Evolutionary conservation across 805 yeast species (phyloP).

Genomic region (Alloascoidea hylecoeti): DNA sequence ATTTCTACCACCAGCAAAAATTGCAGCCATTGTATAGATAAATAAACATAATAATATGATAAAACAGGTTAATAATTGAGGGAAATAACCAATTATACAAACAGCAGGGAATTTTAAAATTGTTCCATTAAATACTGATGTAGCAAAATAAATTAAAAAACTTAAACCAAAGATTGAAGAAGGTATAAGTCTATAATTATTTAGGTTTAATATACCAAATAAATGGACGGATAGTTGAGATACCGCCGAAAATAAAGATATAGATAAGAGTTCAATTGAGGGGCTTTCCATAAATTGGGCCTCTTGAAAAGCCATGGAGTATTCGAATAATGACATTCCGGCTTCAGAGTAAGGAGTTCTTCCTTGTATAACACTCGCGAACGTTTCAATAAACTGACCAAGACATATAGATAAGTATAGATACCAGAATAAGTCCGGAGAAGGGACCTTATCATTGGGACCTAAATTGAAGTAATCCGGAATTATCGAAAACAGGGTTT

Average conservation of each 20-base stretch:
- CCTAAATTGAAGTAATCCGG: constrained; percentile 8
- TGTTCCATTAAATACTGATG: constrained; percentile 24
- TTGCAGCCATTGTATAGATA: constrained; percentile 43
- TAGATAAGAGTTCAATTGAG: constrained; percentile 33
- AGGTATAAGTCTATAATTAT: constrained; percentile 45
- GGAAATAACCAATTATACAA: constrained; percentile 45
- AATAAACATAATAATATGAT: constrained; percentile 35
- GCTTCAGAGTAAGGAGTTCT: constrained; percentile 44
- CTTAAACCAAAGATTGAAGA: constrained; percentile 43
- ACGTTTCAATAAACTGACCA: constrained; percentile 53
- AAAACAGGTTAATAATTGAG: constrained; percentile 42
- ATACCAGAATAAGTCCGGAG: constrained; percentile 41
- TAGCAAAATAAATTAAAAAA: constrained; percentile 33
- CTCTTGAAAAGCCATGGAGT: constrained; percentile 65
- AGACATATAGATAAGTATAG: constrained; percentile 42
- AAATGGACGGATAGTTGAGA: constrained; percentile 52
- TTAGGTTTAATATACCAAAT: constrained; percentile 38
- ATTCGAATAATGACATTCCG: constrained; percentile 63
- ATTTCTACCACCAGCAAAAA: constrained; percentile 34
- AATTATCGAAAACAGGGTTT: constrained; percentile 4
- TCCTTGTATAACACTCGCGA: constrained; percentile 43
- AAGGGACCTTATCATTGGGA: constrained; percentile 21
- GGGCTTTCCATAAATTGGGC: constrained; percentile 37
- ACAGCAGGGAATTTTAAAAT: constrained; percentile 37
- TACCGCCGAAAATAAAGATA: constrained; percentile 39